Conservation (phyloP, 2,329 filamentous ascomycete species). For the Hypoxylon sp. region DNA sequence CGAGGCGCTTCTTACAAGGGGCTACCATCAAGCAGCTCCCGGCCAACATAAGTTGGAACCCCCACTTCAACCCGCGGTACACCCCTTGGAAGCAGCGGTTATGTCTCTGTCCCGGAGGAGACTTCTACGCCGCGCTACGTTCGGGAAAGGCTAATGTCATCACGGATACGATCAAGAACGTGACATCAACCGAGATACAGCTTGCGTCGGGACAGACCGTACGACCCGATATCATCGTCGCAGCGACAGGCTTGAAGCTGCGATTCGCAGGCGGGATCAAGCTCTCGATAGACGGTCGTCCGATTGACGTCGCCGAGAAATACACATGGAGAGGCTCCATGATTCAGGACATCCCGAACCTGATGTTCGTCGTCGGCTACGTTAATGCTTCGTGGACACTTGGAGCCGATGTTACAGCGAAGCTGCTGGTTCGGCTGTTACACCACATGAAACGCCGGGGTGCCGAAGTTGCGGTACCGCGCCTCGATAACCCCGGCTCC, state of each 20-base stretch:
- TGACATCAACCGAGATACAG: slow-evolving; percentile 64
- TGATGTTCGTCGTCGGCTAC: slow-evolving; percentile 74
- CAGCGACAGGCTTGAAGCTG: slow-evolving; percentile 76
- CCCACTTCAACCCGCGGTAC: slow-evolving; percentile 76
- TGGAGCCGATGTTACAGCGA: slow-evolving; percentile 69
- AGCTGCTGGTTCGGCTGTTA: slow-evolving; percentile 65
- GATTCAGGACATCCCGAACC: slow-evolving; percentile 77
- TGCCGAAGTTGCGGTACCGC: slow-evolving; percentile 35
- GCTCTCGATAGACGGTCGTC: slow-evolving; percentile 68
- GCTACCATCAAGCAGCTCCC: slow-evolving; percentile 68
- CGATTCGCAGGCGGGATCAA: slow-evolving; percentile 68
- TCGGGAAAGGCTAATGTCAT: slow-evolving; percentile 63
- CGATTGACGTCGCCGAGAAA: slow-evolving; percentile 63
- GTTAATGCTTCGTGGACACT: slow-evolving; percentile 78
- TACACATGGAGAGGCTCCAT: slow-evolving; percentile 76
- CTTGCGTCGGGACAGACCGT: slow-evolving; percentile 66
- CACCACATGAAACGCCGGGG: slow-evolving; percentile 60
- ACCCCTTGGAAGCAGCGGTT: slow-evolving; percentile 82
- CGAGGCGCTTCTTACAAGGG: slow-evolving; percentile 64
- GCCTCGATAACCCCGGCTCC: not conserved
- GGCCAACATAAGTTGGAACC: slow-evolving; percentile 66
- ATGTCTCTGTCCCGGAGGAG: slow-evolving; percentile 73
- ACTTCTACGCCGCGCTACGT: slow-evolving; percentile 68
- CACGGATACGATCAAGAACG: slow-evolving; percentile 67
- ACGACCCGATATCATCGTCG: slow-evolving; percentile 77